These are phyloP conservation scores for Clavispora carvajalis DNA, from an alignment of 805 yeast species.

Conservation along the genomic window DNA sequence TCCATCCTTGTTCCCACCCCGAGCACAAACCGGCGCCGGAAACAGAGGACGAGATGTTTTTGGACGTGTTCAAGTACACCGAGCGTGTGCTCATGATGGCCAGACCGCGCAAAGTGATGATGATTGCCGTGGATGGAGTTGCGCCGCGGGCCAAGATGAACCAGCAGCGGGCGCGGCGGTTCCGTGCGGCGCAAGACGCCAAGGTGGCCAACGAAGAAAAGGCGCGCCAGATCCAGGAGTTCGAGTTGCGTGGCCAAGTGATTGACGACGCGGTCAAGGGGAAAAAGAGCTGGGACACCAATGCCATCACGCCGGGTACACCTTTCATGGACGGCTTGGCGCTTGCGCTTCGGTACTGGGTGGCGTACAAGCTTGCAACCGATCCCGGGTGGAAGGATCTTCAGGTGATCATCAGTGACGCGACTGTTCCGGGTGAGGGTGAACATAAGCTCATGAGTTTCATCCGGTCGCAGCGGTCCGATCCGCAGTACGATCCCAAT, in stretches of 20 bases:
- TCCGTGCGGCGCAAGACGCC: conserved; percentile 88
- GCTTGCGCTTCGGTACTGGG: conserved; percentile 80
- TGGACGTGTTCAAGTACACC: conserved; percentile 88
- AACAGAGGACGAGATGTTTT: conserved; percentile 94
- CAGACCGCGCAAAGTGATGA: conserved; percentile 83
- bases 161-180: conserved; percentile 91
- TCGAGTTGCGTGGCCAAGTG: conserved; percentile 60
- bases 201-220: conserved; percentile 68
- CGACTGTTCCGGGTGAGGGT: conserved; percentile 98
- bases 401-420: conserved; percentile 89
- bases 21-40: conserved; percentile 95
- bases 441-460: conserved; percentile 98
- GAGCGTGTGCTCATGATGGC: conserved; percentile 91
- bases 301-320: conserved; percentile 97
- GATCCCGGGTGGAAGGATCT: conserved; percentile 93
- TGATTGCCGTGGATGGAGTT: conserved; percentile 98
- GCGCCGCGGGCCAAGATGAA: conserved; percentile 99
- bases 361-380: conserved; percentile 74
- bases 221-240: conserved; percentile 52
- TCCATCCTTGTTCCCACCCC: conserved; percentile 98
- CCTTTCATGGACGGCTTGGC: conserved; percentile 95
- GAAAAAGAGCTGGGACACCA: conserved; percentile 87
- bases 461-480: conserved; percentile 82
- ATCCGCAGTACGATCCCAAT: conserved; percentile 84
- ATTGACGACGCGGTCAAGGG: conserved; percentile 72